Evolutionary conservation across 345 rosid species (phyloP).

Genomic region (Eucalyptus viminalis): DNA sequence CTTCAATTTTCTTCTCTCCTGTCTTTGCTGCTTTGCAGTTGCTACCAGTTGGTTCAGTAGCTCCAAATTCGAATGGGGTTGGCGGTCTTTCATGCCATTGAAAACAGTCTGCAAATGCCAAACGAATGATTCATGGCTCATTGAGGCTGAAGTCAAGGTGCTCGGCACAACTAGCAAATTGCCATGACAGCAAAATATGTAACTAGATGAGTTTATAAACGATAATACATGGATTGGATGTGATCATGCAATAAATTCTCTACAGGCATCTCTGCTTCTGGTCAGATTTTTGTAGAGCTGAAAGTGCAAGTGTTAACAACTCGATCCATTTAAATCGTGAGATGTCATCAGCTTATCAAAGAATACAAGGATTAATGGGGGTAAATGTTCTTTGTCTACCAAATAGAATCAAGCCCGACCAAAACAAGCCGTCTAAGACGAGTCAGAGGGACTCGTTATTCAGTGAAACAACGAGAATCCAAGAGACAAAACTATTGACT

Average conservation of each 20-base stretch:
- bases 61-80: background rate
- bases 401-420: background rate
- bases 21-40: background rate
- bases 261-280: background rate
- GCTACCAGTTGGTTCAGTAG: background rate
- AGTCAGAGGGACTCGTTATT: background rate
- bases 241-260: background rate
- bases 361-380: background rate
- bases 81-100: background rate
- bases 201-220: background rate
- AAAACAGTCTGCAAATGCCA: rapidly evolving
- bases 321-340: background rate
- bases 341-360: background rate
- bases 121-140: background rate
- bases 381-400: background rate
- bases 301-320: background rate
- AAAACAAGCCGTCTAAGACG: background rate
- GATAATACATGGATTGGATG: background rate
- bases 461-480: background rate
- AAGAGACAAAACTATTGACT: background rate
- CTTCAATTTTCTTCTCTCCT: background rate
- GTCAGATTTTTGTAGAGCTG: background rate
- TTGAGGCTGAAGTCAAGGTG: background rate
- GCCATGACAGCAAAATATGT: background rate
- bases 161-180: background rate